Evolutionary conservation across 352 stramenopile genomes (phyloP).

Genomic region (Peronospora destructor): DNA sequence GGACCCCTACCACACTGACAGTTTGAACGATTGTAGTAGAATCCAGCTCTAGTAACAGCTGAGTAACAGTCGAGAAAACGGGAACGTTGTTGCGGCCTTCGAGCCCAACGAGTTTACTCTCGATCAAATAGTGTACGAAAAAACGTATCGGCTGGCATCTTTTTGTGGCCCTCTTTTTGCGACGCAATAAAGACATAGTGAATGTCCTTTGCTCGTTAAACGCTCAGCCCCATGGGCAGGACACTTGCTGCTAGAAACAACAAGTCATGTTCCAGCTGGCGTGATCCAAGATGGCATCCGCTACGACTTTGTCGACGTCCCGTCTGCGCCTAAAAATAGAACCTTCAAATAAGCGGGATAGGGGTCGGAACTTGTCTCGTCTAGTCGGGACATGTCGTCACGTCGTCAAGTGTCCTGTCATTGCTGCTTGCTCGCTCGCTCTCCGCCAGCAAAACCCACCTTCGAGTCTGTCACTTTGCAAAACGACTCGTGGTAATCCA

Average conservation of each 20-base stretch:
- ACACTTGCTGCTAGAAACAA: neutral
- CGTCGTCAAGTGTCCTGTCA: conserved; percentile 19
- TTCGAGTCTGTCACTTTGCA: conserved; percentile 18
- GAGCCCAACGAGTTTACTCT: no score
- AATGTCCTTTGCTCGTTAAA: conserved; percentile 5
- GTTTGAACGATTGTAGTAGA: no score
- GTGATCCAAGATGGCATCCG: conserved; percentile 10
- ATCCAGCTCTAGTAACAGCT: no score
- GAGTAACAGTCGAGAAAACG: no score
- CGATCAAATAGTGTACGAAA: no score
- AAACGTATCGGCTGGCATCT: no score
- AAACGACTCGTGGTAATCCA: conserved; percentile 23
- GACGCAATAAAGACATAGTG: no score
- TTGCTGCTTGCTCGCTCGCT: conserved; percentile 15
- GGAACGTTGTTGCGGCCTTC: no score
- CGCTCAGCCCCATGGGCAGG: neutral
- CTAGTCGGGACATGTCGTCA: conserved; percentile 7
- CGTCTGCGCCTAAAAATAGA: conserved; percentile 26
- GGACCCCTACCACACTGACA: neutral
- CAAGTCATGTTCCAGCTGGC: neutral
- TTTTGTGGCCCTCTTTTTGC: no score
- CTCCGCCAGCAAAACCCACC: neutral
- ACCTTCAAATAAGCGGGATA: conserved; percentile 12
- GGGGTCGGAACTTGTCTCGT: conserved; percentile 31
- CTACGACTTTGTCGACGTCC: neutral